Base-by-base conservation (phyloP, 139 green algal species). In the Prasinococcaceae sp. region DNA sequence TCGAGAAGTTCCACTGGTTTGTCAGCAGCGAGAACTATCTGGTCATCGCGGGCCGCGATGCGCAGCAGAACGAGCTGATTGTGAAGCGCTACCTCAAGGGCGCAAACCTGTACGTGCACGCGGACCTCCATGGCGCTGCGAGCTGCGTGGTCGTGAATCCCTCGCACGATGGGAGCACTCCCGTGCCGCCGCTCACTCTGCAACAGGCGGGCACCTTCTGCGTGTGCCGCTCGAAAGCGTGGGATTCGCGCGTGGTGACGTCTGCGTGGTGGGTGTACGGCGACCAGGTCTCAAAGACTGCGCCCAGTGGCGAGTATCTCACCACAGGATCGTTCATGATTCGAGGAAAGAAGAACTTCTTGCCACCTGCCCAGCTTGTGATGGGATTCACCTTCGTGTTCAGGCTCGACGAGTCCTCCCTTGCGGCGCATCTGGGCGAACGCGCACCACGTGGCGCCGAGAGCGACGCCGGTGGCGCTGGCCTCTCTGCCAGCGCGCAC, bases 1-100 rank as follows among this genome's bases (percentile, higher is more conserved):
- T 93, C 58, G 89, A 97, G 72, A 82, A 83, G 47, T 97, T 96
- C 70, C 63, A 88, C 63, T 98, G 89, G 89, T 97, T 95, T 58
- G 73, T 97, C 50, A 80, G 65, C 53, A 80, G 47, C 20, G 88
- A 96, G 63, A 93, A 93, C 71, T 94, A 84, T 61, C 70, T 97
- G 46, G 82, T 95, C 30, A 56, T 97, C 17, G 74, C 50, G 40
- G 90, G 87, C 0, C 61, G 83, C 0, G 89, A 98, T 50, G 80
- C 83, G 20, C 84, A 94, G 65, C 86, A 97, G 72, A 96, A 96
- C 62, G 88, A 95, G 68, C 66, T 94, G 48, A 71, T 98, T 14
- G 81, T 95, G 14, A 95, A 94, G 50, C 25, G 32, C 12, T 66
- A 70, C 54, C 47, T 70, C 9, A 9, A 20, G 12, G 56, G 53